Evolutionary conservation across 345 rosid species (phyloP).

Genomic region (Euphorbia tirucalli): DNA sequence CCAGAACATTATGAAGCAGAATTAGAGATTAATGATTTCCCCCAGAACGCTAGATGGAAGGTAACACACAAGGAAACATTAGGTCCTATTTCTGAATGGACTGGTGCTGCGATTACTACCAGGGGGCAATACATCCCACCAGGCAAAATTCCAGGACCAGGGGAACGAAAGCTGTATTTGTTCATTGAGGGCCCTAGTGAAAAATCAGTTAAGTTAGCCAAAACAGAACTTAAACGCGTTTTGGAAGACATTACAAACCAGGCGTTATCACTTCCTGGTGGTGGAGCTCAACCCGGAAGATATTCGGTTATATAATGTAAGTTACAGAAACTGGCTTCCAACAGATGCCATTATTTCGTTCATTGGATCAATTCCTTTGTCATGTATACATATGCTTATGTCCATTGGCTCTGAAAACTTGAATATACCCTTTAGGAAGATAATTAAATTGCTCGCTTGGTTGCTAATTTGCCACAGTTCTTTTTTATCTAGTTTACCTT

Average conservation of each 20-base stretch:
- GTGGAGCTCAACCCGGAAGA: slow-evolving; percentile 85
- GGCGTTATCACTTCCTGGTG: slow-evolving; percentile 80
- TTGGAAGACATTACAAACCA: slow-evolving; percentile 88
- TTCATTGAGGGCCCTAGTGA: slow-evolving; percentile 91
- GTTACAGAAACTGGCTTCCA: background rate
- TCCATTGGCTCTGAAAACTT: background rate
- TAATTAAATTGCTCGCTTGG: background rate
- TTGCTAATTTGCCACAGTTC: background rate
- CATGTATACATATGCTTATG: background rate
- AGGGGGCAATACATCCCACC: slow-evolving; percentile 80
- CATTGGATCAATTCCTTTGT: background rate
- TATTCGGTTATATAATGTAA: slow-evolving; percentile 72
- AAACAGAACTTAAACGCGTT: slow-evolving; percentile 77
- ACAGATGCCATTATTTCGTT: background rate
- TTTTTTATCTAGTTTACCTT: background rate
- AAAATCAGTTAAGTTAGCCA: slow-evolving; percentile 86
- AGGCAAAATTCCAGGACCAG: slow-evolving; percentile 62
- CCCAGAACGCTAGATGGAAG: slow-evolving; percentile 98
- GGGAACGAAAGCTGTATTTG: slow-evolving; percentile 89
- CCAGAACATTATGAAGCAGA: slow-evolving; percentile 98
- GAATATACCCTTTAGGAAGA: background rate
- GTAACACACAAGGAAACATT: slow-evolving; percentile 96
- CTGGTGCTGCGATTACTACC: slow-evolving; percentile 93
- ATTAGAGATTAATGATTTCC: slow-evolving; percentile 90
- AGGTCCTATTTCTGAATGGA: slow-evolving; percentile 97